These are phyloP conservation scores for Viridothelium virens DNA, from an alignment of 495 filamentous ascomycete species.

Conservation along the genomic window DNA sequence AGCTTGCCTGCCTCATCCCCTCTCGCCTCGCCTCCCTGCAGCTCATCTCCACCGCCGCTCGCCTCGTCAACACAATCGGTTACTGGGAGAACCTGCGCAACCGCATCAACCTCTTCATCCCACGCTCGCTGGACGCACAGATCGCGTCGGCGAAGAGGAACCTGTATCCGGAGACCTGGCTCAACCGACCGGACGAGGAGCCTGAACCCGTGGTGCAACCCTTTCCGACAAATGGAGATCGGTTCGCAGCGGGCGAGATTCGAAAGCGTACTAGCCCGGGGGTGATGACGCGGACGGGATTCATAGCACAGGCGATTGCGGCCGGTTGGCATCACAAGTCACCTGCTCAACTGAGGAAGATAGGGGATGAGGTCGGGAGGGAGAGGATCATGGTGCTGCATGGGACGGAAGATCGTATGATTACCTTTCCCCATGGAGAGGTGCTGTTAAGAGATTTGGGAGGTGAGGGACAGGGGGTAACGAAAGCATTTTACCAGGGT, in stretches of 20 bases:
- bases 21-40: slow-evolving; percentile 54
- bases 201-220: slow-evolving; percentile 33
- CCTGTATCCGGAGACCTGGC: slow-evolving; percentile 55
- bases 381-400: slow-evolving; percentile 68
- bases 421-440: slow-evolving; percentile 51
- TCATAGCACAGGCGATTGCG: slow-evolving; percentile 69
- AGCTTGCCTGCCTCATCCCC: slow-evolving; percentile 58
- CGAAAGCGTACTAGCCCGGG: slow-evolving; percentile 50
- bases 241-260: slow-evolving; percentile 70
- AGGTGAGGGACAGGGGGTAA: slow-evolving; percentile 40
- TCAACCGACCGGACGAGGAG: slow-evolving; percentile 53
- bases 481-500: slow-evolving; percentile 51
- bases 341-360: slow-evolving; percentile 49
- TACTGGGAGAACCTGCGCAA: slow-evolving; percentile 59
- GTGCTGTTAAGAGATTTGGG: slow-evolving; percentile 37
- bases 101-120: slow-evolving; percentile 58
- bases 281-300: slow-evolving; percentile 55
- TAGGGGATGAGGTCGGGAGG: slow-evolving; percentile 60
- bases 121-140: slow-evolving; percentile 55
- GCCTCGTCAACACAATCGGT: slow-evolving; percentile 54
- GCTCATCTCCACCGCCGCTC: slow-evolving; percentile 65
- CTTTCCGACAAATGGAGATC: slow-evolving; percentile 68
- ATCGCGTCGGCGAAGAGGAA: slow-evolving; percentile 47
- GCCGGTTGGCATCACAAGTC: slow-evolving; percentile 73
- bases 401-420: slow-evolving; percentile 66